A percentile compares a stretch with the other conserved stretches of the same genome.
Evolutionary conservation across 805 yeast species (phyloP).

Genomic region (Wickerhamomyces subpelliculosus): DNA sequence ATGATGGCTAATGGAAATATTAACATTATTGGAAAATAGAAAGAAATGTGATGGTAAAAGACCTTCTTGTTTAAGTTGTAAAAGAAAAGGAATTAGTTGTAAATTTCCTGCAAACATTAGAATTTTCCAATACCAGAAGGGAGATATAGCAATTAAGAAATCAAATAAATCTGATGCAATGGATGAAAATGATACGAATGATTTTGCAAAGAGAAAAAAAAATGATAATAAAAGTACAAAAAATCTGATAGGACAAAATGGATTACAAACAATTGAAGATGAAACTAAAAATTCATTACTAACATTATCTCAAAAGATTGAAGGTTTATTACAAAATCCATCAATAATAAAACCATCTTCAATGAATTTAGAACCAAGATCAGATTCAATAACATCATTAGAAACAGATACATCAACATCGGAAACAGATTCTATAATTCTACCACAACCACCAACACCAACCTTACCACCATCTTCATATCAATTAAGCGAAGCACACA

Average conservation of each 20-base stretch:
- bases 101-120: conserved; percentile 22
- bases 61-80: conserved; percentile 20
- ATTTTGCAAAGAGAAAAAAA: too few species aligned
- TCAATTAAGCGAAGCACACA: conserved; percentile 4
- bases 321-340: too few species aligned
- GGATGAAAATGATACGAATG: too few species aligned
- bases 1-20: too few species aligned
- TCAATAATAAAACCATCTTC: background rate
- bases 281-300: too few species aligned
- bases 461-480: background rate
- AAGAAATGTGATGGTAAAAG: conserved; percentile 23
- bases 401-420: background rate
- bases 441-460: background rate
- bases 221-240: too few species aligned
- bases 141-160: background rate
- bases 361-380: background rate
- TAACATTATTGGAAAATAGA: background rate
- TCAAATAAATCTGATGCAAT: background rate
- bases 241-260: too few species aligned
- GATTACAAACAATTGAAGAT: too few species aligned
- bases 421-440: background rate
- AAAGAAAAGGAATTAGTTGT: conserved; percentile 17
- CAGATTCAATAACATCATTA: background rate
- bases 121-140: conserved; percentile 9
- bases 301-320: too few species aligned